Evolutionary conservation across 1,139 yeast genomes (phyloP), one percentile per base, ranked within the genome.

Genomic region (Candida freyschussii): DNA sequence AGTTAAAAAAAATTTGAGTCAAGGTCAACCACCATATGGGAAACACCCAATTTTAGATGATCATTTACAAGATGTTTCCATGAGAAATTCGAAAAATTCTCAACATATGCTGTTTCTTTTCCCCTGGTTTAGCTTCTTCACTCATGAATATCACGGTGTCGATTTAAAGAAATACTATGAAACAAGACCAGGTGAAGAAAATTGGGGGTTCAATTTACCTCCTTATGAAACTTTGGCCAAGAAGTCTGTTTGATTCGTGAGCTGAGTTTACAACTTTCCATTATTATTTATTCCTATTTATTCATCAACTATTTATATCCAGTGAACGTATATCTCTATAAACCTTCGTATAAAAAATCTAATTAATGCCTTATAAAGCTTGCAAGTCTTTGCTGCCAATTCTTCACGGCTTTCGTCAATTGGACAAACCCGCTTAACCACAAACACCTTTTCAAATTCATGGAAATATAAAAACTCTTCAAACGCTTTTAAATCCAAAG

Each of bases 81-180:
- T 83, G 53, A 75, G 87, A 63, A 81, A 83, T 66, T 80, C 94
- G 16, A 83, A 79, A 49, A 78, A 77, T 56, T 76, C 95, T 7
- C 78, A 76, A 50, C 60, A 75, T 39, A 63, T 69, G 37, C 56
- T 79, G 50, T 75, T 79, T 36, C 56, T 82, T 43, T 60, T 84
- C 51, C 95, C 95, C 23, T 80, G 89, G 87, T 83, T 85, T 67
- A 85, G 85, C 62, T 63, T 82, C 45, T 87, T 79, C 31, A 63
- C 77, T 54, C 95, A 85, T 59, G 87, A 85, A 48, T 80, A 78
- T 63, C 95, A 85, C 58, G 94, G 93, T 22, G 78, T 82, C 37
- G 81, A 79, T 22, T 18, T 48, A 21, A 41, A 43, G 28, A 45
- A 33, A 27, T 48, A 48, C 24, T 48, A 48, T 34, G 52, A 46